Percentiles rank a stretch among this genome's conserved stretches.
These are phyloP conservation scores for Warburgia ugandensis DNA, from an alignment of 164 flowering plant genomes.

Conservation along the genomic window DNA sequence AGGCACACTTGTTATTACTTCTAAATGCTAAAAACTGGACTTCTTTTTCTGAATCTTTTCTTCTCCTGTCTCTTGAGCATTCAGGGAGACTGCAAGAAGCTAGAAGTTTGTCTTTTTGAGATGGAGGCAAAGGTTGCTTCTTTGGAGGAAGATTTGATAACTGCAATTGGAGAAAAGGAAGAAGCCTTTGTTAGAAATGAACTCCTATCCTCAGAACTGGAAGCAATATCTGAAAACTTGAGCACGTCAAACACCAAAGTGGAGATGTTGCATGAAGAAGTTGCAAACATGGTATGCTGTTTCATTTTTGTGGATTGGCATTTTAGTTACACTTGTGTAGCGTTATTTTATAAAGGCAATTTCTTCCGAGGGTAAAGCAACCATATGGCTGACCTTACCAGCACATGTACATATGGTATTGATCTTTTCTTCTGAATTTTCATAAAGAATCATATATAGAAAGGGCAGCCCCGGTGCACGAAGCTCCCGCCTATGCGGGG, in stretches of 20 bases:
- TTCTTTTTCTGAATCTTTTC: background rate
- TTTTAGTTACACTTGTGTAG: conserved; percentile 3
- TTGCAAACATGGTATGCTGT: conserved; percentile 53
- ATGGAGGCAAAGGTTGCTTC: conserved; percentile 80
- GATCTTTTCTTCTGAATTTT: background rate
- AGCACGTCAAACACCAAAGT: conserved; percentile 34
- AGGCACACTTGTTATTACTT: no score
- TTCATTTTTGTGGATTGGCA: background rate
- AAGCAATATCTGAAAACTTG: conserved; percentile 36
- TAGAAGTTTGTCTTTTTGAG: conserved; percentile 83
- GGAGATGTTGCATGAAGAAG: conserved; percentile 44
- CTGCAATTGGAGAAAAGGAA: conserved; percentile 46
- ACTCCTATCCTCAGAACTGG: conserved; percentile 50
- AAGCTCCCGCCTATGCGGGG: no score
- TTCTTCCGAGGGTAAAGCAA: background rate
- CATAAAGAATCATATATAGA: background rate
- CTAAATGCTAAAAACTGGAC: no score
- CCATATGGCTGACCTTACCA: background rate
- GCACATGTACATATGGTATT: background rate
- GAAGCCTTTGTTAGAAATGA: conserved; percentile 40
- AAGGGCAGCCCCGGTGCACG: no score
- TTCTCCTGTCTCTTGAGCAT: background rate
- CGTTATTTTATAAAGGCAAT: background rate
- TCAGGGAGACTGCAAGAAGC: conserved; percentile 55
- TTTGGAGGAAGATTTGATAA: conserved; percentile 60